Conservation (phyloP, 176 grass and related monocot species). For the Carex parvula region DNA sequence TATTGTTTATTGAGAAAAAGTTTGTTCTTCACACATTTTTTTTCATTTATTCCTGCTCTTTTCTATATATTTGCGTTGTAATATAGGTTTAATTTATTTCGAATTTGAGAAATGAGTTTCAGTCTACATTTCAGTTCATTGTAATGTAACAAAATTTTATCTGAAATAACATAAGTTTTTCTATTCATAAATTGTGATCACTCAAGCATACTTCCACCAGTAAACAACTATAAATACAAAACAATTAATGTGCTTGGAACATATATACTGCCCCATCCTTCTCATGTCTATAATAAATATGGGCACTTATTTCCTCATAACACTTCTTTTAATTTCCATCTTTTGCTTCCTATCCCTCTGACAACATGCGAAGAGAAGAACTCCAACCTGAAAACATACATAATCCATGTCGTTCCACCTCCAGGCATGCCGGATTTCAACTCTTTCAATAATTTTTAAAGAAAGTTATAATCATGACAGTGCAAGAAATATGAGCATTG, state of each 20-base stretch:
- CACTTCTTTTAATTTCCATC: neutral
- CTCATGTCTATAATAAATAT: neutral
- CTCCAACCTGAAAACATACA: constrained; percentile 39
- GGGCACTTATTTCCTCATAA: neutral
- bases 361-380: neutral
- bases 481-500: too few species aligned
- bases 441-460: neutral
- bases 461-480: too few species aligned
- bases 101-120: neutral
- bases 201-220: neutral
- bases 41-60: neutral
- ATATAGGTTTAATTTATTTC: neutral
- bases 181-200: neutral
- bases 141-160: neutral
- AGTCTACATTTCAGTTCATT: neutral
- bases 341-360: neutral
- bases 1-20: neutral
- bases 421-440: neutral
- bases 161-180: neutral
- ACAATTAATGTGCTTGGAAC: neutral
- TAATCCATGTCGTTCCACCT: constrained; percentile 44
- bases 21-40: neutral
- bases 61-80: neutral
- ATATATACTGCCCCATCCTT: neutral
- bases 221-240: neutral